These are phyloP conservation scores for Coniochaeta hoffmannii DNA, from an alignment of 2,329 filamentous ascomycete genomes.

Conservation along the genomic window DNA sequence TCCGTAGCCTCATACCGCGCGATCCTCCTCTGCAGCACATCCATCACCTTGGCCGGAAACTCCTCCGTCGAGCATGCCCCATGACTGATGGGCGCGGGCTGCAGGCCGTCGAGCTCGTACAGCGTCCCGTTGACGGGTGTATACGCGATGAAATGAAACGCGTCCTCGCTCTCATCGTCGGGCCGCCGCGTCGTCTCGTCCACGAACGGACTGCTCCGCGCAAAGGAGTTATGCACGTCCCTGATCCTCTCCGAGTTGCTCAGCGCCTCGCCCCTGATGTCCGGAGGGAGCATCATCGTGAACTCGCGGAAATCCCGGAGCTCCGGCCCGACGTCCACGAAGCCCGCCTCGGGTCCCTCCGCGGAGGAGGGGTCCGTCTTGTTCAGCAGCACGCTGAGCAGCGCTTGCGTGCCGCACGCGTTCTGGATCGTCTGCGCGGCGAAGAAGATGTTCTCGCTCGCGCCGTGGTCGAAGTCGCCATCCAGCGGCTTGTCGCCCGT, in stretches of 20 bases:
- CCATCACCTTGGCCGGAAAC: conserved; percentile 74
- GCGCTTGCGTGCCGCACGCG: conserved; percentile 92
- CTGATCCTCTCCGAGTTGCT: conserved; percentile 62
- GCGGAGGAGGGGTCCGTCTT: conserved; percentile 44
- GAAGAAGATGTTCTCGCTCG: conserved; percentile 79
- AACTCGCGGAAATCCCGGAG: conserved; percentile 81
- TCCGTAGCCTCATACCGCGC: conserved; percentile 77
- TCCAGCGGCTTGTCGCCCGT: conserved; percentile 62
- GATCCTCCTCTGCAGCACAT: conserved; percentile 80
- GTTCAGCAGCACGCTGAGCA: conserved; percentile 88
- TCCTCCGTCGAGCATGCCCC: conserved; percentile 61
- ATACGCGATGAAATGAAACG: conserved; percentile 98
- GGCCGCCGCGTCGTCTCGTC: conserved; percentile 76
- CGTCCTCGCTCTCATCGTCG: conserved; percentile 72
- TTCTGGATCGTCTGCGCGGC: conserved; percentile 97
- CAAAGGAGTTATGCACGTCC: conserved; percentile 84
- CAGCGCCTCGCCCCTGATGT: conserved; percentile 56
- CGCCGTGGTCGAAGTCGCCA: conserved; percentile 70
- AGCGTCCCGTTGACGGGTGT: conserved; percentile 70
- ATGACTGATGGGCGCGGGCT: conserved; percentile 87
- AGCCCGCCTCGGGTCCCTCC: conserved; percentile 16
- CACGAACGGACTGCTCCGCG: conserved; percentile 79
- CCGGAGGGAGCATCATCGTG: conserved; percentile 72
- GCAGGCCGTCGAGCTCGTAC: conserved; percentile 93
- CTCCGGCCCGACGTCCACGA: conserved; percentile 64